Evolutionary conservation across 2,329 filamentous ascomycete species (phyloP), one percentile per base, ranked within the genome.

Genomic region (Fusarium veterinarium): DNA sequence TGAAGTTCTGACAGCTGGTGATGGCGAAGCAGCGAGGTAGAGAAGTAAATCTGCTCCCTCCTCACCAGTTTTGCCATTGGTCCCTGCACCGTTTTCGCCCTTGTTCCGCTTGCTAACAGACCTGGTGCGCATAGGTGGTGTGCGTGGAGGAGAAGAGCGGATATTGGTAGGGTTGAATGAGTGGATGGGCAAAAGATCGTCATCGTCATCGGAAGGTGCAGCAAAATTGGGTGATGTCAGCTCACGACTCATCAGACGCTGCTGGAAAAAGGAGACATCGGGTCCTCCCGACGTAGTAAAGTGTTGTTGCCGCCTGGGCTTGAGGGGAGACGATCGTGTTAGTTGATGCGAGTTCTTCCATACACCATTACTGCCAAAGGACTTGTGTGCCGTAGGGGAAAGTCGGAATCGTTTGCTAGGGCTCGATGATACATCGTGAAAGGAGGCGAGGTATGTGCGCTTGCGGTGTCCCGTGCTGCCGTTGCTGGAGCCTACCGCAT

Each of bases 11-110:
- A 91, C 90, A 51, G 93, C 94, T 1, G 95, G 94, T 0, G 95
- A 97, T 2, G 96, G 96, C 11, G 95, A 98, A 57, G 94, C 94
- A 53, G 95, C 95, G 20, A 98, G 89, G 81, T 95, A 98, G 42
- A 95, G 86, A 30, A 96, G 85, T 41, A 95, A 83, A 80, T 94
- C 93, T 20, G 92, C 93, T 35, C 94, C 95, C 78, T 97, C 93
- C 78, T 96, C 91, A 67, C 91, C 92, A 3, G 86, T 83, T 79
- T 91, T 92, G 68, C 88, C 85, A 57, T 85, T 80, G 65, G 82
- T 62, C 35, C 73, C 76, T 76, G 79, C 80, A 75, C 77, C 77
- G 64, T 80, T 81, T 74, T 84, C 86, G 62, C 87, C 86, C 72
- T 84, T 87, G 80, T 79, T 86, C 64, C 84, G 86, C 69, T 84